Base-by-base conservation (phyloP, 1,284 basidiomycete genomes). In the Crucibulum parvulum region DNA sequence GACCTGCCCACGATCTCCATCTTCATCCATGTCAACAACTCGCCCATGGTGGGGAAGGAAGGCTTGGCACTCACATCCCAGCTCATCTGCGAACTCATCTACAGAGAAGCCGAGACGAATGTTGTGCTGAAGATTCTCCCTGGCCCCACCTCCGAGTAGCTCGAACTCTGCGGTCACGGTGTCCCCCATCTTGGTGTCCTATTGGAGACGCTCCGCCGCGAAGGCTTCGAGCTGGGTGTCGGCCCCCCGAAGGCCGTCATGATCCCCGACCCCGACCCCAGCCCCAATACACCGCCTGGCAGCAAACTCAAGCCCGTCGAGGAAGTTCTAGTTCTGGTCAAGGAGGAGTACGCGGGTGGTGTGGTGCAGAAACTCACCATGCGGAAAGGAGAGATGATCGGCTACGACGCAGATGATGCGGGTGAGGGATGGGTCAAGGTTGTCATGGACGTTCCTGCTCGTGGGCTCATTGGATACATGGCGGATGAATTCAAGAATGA, bases 1-100 rank as follows among this genome's bases (percentile, higher is more conserved):
- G 81, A 82, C 66, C 81, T 81, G 3, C 81, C 81, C 0, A 83
- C 81, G 8, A 82, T 83, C 59, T 81, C 79, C n/a, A 76, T 81
- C 60, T 74, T 79, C 56, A 69, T 83, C 3, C 75, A 81, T 60
- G 76, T 81, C 50, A 83, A 83, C 61, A 80, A 82, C 59, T 78
- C 78, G 4, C 81, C 81, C 1, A 72, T 82, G 39, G 80, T 74
- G 8, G 81, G 80, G 13, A 71, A 71, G 37, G 80, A 81, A 61
- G 81, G 81, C 46, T 74, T 70, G 5, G 82, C 81, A 64, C 76
- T 83, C 45, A 83, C 81, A 1, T 81, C 78, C 1, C 81, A 82
- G 61, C 56, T 82, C 41, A 78, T 83, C 61, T 77, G 77, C 7
- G 81, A 83, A 38, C 73, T 80, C 1, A 79, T 82, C 54, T 75